Evolutionary conservation across 805 yeast species (phyloP).

Genomic region (Sugiyamaella valdiviana): DNA sequence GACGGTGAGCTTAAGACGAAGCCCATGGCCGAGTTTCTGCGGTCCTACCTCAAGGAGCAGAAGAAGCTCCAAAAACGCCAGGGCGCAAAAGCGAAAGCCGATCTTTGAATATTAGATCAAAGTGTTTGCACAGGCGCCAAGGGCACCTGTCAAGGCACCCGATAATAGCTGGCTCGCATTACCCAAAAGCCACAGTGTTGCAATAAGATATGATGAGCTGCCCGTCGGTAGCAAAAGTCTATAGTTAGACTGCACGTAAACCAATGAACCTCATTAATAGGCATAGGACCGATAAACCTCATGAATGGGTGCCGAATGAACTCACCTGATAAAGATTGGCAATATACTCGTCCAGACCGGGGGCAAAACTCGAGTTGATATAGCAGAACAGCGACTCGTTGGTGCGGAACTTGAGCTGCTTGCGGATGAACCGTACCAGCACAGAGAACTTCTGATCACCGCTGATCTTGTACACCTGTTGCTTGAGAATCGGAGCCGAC

Average conservation of each 20-base stretch:
- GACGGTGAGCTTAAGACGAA: slow-evolving; percentile 27
- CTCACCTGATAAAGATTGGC: slow-evolving; percentile 24
- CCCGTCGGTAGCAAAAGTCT: slow-evolving; percentile 21
- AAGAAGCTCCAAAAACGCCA: background rate
- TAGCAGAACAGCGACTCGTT: slow-evolving; percentile 35
- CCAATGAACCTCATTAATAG: background rate
- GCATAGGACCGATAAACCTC: background rate
- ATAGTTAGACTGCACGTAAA: background rate
- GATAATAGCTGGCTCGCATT: no score
- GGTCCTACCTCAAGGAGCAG: slow-evolving; percentile 3
- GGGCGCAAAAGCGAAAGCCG: background rate
- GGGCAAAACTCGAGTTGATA: slow-evolving; percentile 37
- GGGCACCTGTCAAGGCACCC: background rate
- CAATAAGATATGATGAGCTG: slow-evolving; percentile 23
- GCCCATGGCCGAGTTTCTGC: slow-evolving; percentile 22
- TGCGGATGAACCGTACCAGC: slow-evolving; percentile 39
- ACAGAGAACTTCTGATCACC: slow-evolving; percentile 42
- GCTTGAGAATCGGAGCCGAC: slow-evolving; percentile 43
- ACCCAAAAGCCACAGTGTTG: slow-evolving; percentile 26
- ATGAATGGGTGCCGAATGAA: background rate
- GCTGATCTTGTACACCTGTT: slow-evolving; percentile 41
- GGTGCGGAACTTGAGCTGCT: slow-evolving; percentile 30
- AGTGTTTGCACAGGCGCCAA: background rate
- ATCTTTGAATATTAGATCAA: background rate
- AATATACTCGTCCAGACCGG: slow-evolving; percentile 34